Base-by-base conservation (phyloP, 106 monocot species). In the Chionographis japonica region DNA sequence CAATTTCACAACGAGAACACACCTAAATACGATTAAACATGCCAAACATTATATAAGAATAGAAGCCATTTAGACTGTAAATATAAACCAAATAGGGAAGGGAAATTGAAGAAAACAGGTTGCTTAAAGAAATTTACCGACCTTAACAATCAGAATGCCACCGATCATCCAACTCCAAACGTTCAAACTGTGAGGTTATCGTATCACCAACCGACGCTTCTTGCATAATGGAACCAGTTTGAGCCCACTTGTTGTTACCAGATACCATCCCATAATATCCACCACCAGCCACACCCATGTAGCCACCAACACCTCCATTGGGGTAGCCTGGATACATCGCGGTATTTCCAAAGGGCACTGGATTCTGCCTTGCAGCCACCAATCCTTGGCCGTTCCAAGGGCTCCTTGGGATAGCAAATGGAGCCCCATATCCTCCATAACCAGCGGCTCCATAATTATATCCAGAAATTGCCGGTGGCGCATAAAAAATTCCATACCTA, bases 401-500 rank as follows among this genome's bases (percentile, higher is more conserved):
- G 4, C 63, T 67, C 63, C 77, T 68, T 19, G 61, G 37, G 39
- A 50, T 41, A 8, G 37, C 50, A 77, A 54, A 77, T 46, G 72
- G 62, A 71, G 55, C 40, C 12, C 63, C 69, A 66, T 83, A 87
- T 50, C 61, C 68, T 46, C 71, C 50, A 75, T 75, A 72, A 54
- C 53, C 58, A 66, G 39, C 57, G 2, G 61, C 12, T 58, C 75
- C 81, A 61, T 71, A 78, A 27, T 17, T 36, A 65, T 68, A 80
- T 36, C 37, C 52, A 11, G 74, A 49, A 72, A 68, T 52, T 67
- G 68, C 53, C n/a, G 60, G 60, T 20, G 77, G 57, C 40, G 40
- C 51, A 62, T 75, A 75, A 71, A 57, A 81, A 46, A 27, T 11
- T n/a, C 79, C 82, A 74, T 70, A 76, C 61, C 71, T 70, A 9